phyloP scores from a whole-genome alignment of 768 basidiomycete genomes.

The Tricholoma matsutake region DNA sequence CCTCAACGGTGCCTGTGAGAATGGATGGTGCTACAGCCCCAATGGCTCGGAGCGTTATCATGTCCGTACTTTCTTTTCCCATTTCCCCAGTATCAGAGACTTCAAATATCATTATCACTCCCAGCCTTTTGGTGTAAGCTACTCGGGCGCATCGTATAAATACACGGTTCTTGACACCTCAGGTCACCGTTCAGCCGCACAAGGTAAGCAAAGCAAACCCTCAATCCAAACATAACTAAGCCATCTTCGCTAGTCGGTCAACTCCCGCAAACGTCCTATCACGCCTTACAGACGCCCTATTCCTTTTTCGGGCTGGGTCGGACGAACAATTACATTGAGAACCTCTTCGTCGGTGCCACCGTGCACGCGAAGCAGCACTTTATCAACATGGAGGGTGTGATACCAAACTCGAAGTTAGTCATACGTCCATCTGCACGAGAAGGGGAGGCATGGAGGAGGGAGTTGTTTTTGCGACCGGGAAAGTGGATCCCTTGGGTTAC shows the following conservation, averaged over 20 bases:
- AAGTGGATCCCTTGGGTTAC: constrained; percentile 99
- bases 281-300: constrained; percentile 87
- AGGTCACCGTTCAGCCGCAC: constrained; percentile 85
- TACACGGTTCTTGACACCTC: constrained; percentile 94
- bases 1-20: constrained; percentile 88
- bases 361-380: constrained; percentile 67
- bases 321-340: constrained; percentile 99
- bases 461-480: constrained; percentile 89
- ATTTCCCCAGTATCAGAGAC: not conserved
- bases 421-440: constrained; percentile 71
- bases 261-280: constrained; percentile 90
- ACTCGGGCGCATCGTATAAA: constrained; percentile 94
- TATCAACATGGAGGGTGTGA: constrained; percentile 94
- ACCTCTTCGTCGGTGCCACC: constrained; percentile 93
- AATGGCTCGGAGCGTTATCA: constrained; percentile 68
- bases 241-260: constrained; percentile 64
- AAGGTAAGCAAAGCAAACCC: constrained; percentile 49
- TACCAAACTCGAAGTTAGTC: constrained; percentile 97
- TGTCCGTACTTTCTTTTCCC: constrained; percentile 43
- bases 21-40: constrained; percentile 66
- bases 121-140: constrained; percentile 91
- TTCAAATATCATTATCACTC: constrained; percentile 4
- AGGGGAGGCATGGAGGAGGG: constrained; percentile 73
- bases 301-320: constrained; percentile 95
- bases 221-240: constrained; percentile 6